phyloP scores from a whole-genome alignment of 306 rosid genomes.

The Corylus heterophylla region DNA sequence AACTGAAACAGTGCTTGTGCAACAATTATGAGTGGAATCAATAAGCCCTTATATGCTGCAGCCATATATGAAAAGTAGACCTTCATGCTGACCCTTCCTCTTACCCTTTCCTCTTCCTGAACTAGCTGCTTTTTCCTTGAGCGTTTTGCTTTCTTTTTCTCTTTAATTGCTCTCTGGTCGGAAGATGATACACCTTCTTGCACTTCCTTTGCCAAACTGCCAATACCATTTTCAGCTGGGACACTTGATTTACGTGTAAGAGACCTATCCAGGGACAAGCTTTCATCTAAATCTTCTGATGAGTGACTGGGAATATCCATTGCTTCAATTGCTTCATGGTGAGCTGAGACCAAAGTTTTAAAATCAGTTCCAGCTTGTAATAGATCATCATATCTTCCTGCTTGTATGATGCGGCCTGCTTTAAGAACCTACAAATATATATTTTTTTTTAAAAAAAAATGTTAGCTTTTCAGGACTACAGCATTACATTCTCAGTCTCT shows the following conservation, averaged over 20 bases:
- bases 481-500: slow-evolving; percentile 9
- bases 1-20: slow-evolving; percentile 91
- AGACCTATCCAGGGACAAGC: slow-evolving; percentile 50
- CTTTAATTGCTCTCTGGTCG: slow-evolving; percentile 71
- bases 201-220: slow-evolving; percentile 76
- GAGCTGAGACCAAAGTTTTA: slow-evolving; percentile 85
- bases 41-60: slow-evolving; percentile 88
- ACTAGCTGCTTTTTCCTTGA: slow-evolving; percentile 90
- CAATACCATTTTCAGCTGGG: slow-evolving; percentile 53
- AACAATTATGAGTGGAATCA: slow-evolving; percentile 84
- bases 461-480: slow-evolving; percentile 24
- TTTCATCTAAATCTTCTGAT: slow-evolving; percentile 88
- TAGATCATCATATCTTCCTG: slow-evolving; percentile 95
- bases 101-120: slow-evolving; percentile 98
- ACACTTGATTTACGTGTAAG: slow-evolving; percentile 48
- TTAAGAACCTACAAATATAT: slow-evolving; percentile 69
- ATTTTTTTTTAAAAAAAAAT: slow-evolving; percentile 16
- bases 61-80: slow-evolving; percentile 97
- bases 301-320: slow-evolving; percentile 93
- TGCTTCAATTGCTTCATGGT: slow-evolving; percentile 98
- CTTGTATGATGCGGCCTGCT: slow-evolving; percentile 86
- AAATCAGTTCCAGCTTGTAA: slow-evolving; percentile 98
- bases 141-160: slow-evolving; percentile 91
- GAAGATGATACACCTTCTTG: slow-evolving; percentile 75
- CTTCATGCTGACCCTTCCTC: slow-evolving; percentile 99